Evolutionary conservation across 139 green algal species (phyloP), one percentile per base, ranked within the genome.

Genomic region (Coccomyxa sp.): DNA sequence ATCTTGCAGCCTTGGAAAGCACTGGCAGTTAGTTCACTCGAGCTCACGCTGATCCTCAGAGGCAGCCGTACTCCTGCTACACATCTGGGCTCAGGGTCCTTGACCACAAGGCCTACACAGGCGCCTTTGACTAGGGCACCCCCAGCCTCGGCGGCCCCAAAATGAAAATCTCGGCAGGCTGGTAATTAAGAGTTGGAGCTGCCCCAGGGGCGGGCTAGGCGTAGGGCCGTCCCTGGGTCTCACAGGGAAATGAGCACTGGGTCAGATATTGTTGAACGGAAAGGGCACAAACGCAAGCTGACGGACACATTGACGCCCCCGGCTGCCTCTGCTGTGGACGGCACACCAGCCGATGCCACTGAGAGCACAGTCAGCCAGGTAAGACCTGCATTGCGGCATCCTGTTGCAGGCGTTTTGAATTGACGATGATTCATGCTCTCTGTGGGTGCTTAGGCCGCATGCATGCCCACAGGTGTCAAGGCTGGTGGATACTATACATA

Each of bases 201-300:
- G n/a, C n/a, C n/a, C n/a, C n/a, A n/a, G n/a, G n/a, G n/a, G n/a
- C n/a, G n/a, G n/a, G n/a, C n/a, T n/a, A n/a, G n/a, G n/a, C n/a
- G n/a, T n/a, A n/a, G n/a, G n/a, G 50, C 50, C 27, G 18, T 64
- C 27, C 50, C 50, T 64, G 50, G 50, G 50, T 64, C 27, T 7
- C 50, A 31, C 50, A 85, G 38, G 83, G 84, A 34, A 70, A 81
- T 81, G 77, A 81, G 69, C 68, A 39, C 33, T 35, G n/a, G 31
- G 29, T 76, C 70, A 10, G 79, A 82, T 69, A 79, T 38, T 36
- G 79, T 18, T 22, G 50, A 82, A 75, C 37, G 72, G 38, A 82
- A 84, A 78, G 79, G 79, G 70, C 76, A 79, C 69, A 89, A 89
- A 68, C 78, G 85, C 77, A 89, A 89, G 77, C 85, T 89, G 80